Conservation (phyloP, 495 filamentous ascomycete species). For the Tuber aestivum region DNA sequence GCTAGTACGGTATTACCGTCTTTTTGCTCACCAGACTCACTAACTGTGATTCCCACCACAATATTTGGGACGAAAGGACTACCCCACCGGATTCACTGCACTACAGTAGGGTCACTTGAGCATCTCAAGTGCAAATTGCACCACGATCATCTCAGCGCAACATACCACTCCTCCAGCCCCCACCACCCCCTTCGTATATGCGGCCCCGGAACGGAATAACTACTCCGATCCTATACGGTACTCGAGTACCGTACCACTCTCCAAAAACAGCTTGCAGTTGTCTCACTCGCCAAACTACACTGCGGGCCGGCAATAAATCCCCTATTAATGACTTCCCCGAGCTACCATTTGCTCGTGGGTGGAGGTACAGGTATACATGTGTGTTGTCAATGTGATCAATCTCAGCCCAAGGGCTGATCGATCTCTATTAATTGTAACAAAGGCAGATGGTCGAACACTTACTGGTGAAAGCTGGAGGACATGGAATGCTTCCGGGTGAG, state of each 20-base stretch:
- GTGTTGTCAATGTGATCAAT: not conserved
- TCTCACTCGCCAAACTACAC: not conserved
- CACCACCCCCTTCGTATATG: not conserved
- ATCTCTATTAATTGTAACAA: not conserved
- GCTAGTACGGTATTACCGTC: too few relatives aligned
- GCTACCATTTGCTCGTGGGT: not conserved
- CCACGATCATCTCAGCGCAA: not conserved
- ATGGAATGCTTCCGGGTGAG: not conserved
- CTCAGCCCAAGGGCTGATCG: not conserved
- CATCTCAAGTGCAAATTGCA: not conserved
- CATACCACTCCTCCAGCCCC: not conserved
- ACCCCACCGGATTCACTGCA: not conserved
- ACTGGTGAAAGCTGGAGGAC: not conserved
- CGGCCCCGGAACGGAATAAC: not conserved
- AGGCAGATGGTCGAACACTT: not conserved
- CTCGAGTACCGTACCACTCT: too few relatives aligned
- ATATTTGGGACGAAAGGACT: not conserved
- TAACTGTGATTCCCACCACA: not conserved
- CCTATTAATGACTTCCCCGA: not conserved
- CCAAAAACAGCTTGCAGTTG: not conserved
- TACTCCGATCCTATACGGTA: not conserved
- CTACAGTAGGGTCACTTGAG: not conserved
- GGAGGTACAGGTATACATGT: not conserved
- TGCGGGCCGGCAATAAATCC: not conserved
- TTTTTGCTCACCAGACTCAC: not conserved